phyloP scores from a whole-genome alignment of 495 filamentous ascomycete species.

The Bacidia rubella region DNA sequence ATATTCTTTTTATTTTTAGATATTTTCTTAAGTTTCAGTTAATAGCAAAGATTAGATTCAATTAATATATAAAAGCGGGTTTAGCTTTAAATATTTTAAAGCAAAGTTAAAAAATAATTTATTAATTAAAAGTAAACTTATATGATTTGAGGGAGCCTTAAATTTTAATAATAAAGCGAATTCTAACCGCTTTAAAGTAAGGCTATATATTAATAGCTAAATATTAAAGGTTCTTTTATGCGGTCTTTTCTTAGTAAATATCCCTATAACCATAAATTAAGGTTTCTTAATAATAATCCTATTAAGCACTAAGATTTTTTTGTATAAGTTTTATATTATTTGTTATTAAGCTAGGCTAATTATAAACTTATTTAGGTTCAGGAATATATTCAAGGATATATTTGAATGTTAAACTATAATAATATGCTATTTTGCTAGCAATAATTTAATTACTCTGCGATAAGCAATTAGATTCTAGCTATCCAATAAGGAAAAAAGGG shows the following conservation, averaged over 20 bases:
- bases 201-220: not conserved
- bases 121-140: constrained; percentile 3
- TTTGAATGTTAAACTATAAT: not conserved
- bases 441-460: not conserved
- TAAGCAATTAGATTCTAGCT: not conserved
- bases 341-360: not conserved
- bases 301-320: not conserved
- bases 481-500: too few species aligned
- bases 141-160: constrained; percentile 4
- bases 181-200: not conserved
- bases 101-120: constrained; percentile 4
- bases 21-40: constrained; percentile 3
- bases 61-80: constrained; percentile 3
- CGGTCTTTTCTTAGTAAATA: not conserved
- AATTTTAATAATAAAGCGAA: not conserved
- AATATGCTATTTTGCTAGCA: not conserved
- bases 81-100: constrained; percentile 3
- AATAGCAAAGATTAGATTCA: constrained; percentile 1
- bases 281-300: not conserved
- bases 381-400: not conserved
- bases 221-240: not conserved
- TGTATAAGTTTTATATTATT: not conserved
- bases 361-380: not conserved
- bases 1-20: constrained; percentile 4
- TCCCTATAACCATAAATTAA: not conserved